Evolutionary conservation across 345 rosid genomes (phyloP).

Genomic region (Rhizophora mangle): DNA sequence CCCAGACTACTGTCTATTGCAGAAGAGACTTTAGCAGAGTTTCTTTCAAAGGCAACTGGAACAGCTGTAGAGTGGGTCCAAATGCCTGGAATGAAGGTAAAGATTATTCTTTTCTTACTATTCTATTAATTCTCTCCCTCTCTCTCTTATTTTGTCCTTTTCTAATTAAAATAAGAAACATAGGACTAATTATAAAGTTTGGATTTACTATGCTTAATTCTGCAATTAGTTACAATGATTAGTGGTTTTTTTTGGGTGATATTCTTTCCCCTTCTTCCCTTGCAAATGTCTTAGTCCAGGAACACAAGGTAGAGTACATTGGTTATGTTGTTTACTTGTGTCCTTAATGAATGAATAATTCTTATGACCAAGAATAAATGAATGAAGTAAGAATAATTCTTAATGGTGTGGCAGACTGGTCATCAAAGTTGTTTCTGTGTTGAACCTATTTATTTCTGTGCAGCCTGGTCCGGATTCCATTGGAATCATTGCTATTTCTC

Average conservation of each 20-base stretch:
- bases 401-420: too few species aligned
- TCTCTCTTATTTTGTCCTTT: neutral
- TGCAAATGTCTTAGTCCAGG: too few species aligned
- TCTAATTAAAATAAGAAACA: neutral
- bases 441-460: constrained; percentile 11
- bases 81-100: constrained; percentile 99
- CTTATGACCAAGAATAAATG: too few species aligned
- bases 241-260: too few species aligned
- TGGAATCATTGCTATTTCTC: constrained; percentile 99
- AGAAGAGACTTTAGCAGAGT: constrained; percentile 99
- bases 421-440: neutral
- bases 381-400: too few species aligned
- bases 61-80: constrained; percentile 99
- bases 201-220: too few species aligned
- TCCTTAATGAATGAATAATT: too few species aligned
- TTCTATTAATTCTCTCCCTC: neutral
- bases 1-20: constrained; percentile 96
- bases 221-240: too few species aligned
- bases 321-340: too few species aligned
- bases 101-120: neutral
- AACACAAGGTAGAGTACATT: too few species aligned
- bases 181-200: neutral
- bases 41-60: constrained; percentile 99
- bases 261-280: too few species aligned
- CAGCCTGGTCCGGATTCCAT: constrained; percentile 99